Evolutionary conservation across 208 protist genomes (phyloP), one percentile per base, ranked within the genome.

Genomic region (Vickermania spadyakhi): DNA sequence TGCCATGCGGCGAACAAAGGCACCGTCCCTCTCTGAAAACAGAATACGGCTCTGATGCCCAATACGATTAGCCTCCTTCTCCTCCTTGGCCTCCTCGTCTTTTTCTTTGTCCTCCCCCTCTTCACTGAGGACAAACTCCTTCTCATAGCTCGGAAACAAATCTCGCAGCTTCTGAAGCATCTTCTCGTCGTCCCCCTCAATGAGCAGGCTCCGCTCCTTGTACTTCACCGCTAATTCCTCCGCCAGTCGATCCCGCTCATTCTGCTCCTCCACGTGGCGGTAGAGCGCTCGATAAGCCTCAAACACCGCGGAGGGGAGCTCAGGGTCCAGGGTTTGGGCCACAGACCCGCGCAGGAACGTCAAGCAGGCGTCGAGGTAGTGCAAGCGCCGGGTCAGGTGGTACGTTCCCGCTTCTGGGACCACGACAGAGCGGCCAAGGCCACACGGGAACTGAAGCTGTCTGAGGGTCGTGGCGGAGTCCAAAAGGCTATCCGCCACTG

Each of bases 71-170:
- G n/a, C 23, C 21, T 42, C 2, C 27, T 67, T 59, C n/a, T 59
- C 28, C 30, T 70, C 18, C 52, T 72, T 66, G 58, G 70, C 66
- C 18, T 50, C 31, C 64, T 58, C 73, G 21, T 57, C 68, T 28
- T 67, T 52, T 36, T 66, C 42, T 30, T 26, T 58, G 14, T 69
- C 64, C 30, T 62, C 64, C n/a, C 57, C 60, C 31, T 68, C 56
- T 29, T 62, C 73, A 31, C 67, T 77, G 28, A 75, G 67, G 45
- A 77, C 62, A 64, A 97, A 97, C 42, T 96, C 90, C 28, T 91
- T 73, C 27, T 92, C 77, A 63, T 96, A 98, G 68, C 77, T 93
- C 2, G 97, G 97, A 67, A 98, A 98, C 22, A 98, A 68, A 31
- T 85, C 64, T 30, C 89, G 79, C 53, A 98, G 72, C 60, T 83